Conservation (phyloP, 768 basidiomycete genomes). For the Collybia nuda region DNA sequence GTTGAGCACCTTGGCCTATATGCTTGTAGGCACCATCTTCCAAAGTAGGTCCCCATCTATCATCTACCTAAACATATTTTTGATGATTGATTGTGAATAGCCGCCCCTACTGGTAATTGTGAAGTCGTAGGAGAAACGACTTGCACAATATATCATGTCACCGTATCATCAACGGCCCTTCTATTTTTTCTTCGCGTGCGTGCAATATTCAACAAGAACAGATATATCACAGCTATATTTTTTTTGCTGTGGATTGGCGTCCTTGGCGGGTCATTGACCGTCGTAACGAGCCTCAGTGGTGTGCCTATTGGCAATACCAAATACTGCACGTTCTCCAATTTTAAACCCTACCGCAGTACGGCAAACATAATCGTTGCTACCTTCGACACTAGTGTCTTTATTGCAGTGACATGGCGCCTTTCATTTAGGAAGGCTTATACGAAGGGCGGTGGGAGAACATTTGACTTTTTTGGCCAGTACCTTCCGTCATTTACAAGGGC, state of each 20-base stretch:
- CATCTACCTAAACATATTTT: too few relatives aligned
- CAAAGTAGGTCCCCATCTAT: too few relatives aligned
- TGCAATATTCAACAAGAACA: background rate
- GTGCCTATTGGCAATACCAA: background rate
- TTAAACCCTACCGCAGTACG: background rate
- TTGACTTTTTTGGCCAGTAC: constrained; percentile 15
- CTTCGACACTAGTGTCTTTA: background rate
- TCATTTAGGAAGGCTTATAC: constrained; percentile 5
- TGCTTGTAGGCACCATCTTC: too few relatives aligned
- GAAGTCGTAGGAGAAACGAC: background rate
- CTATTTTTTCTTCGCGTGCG: constrained; percentile 1
- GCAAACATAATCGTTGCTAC: background rate
- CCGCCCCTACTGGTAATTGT: too few relatives aligned
- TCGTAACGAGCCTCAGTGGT: too few relatives aligned
- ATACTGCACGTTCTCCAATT: background rate
- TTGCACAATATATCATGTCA: background rate
- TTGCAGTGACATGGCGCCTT: background rate
- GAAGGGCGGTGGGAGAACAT: constrained; percentile 10
- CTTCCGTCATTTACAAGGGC: constrained; percentile 23
- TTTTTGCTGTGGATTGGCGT: background rate
- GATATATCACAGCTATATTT: background rate
- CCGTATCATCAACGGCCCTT: background rate
- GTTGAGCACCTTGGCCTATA: too few relatives aligned
- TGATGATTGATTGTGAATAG: too few relatives aligned
- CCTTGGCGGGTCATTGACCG: background rate